These are phyloP conservation scores for Phytophthora citricola DNA, from an alignment of 352 stramenopile genomes.

Conservation along the genomic window DNA sequence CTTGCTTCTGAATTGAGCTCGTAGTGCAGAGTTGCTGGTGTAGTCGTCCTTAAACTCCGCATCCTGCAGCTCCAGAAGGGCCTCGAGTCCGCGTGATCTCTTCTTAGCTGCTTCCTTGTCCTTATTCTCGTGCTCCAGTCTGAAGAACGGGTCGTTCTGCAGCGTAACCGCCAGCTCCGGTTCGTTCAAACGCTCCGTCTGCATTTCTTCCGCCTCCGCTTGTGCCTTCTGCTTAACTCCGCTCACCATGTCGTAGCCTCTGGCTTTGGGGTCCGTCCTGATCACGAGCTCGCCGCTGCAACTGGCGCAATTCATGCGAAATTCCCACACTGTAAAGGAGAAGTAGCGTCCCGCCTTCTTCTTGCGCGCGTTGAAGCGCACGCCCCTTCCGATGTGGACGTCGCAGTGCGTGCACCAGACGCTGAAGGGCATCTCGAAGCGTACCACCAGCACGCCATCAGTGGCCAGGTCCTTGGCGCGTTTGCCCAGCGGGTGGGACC, in stretches of 20 bases:
- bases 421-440: constrained; percentile 98
- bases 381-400: constrained; percentile 79
- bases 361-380: constrained; percentile 98
- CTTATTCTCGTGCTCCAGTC: constrained; percentile 80
- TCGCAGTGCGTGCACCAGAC: constrained; percentile 91
- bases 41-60: constrained; percentile 78
- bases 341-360: constrained; percentile 92
- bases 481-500: constrained; percentile 77
- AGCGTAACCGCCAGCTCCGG: constrained; percentile 50
- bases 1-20: constrained; percentile 58
- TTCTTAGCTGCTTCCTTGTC: constrained; percentile 63
- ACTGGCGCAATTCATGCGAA: constrained; percentile 92
- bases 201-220: constrained; percentile 42
- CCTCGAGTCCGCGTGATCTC: constrained; percentile 52
- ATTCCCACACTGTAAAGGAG: constrained; percentile 94
- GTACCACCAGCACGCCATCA: constrained; percentile 93
- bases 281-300: constrained; percentile 93
- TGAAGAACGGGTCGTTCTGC: constrained; percentile 72
- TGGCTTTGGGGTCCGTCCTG: constrained; percentile 95
- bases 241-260: constrained; percentile 86
- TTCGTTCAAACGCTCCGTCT: constrained; percentile 68
- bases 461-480: constrained; percentile 74
- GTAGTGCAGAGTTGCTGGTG: constrained; percentile 61
- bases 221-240: constrained; percentile 93
- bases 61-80: constrained; percentile 67